A percentile compares a stretch with the other conserved stretches of the same genome.
These are phyloP conservation scores for Vigna angularis DNA, from an alignment of 306 rosid species.

Conservation along the genomic window DNA sequence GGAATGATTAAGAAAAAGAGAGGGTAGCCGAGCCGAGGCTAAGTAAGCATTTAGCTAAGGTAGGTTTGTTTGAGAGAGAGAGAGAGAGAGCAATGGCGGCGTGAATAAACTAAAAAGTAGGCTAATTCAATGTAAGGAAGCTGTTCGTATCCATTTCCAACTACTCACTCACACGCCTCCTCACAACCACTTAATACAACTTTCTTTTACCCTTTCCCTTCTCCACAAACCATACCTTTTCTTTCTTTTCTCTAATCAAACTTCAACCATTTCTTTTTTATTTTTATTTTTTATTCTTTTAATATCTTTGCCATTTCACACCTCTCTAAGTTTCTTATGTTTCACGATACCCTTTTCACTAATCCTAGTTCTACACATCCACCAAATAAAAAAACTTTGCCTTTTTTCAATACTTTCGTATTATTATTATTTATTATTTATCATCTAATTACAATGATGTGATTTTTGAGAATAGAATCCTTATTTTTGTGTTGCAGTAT, in stretches of 20 bases:
- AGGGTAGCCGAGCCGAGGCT: background rate
- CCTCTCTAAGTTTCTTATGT: background rate
- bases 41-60: background rate
- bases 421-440: no score
- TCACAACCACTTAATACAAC: slow-evolving; percentile 44
- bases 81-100: slow-evolving; percentile 46
- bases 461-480: no score
- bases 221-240: background rate
- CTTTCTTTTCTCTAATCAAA: background rate
- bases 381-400: background rate
- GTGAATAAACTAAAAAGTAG: slow-evolving; percentile 61
- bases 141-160: slow-evolving; percentile 57
- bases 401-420: no score
- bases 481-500: no score
- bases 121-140: slow-evolving; percentile 71
- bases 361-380: background rate
- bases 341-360: background rate
- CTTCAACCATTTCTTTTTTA: background rate
- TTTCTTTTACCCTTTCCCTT: slow-evolving; percentile 21
- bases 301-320: background rate
- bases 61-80: slow-evolving; percentile 33
- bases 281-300: background rate
- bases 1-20: background rate
- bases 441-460: no score
- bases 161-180: slow-evolving; percentile 53